Conservation (phyloP, 345 rosid species). For the Eutrema japonicum region DNA sequence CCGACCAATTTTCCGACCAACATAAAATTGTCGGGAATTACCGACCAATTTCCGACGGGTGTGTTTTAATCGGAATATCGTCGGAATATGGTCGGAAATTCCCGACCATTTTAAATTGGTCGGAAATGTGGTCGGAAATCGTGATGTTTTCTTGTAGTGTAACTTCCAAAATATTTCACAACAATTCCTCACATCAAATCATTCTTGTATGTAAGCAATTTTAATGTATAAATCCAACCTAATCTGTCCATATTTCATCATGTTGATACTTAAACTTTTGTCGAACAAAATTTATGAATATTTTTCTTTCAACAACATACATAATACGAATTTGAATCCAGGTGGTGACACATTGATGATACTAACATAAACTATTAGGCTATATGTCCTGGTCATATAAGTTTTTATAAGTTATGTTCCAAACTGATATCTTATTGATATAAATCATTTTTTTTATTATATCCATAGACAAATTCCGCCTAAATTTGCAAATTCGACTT, state of each 20-base stretch:
- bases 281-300: not conserved
- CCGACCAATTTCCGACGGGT: too few relatives aligned
- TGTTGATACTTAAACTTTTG: not conserved
- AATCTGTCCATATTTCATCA: not conserved
- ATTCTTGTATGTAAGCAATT: not conserved
- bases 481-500: not conserved
- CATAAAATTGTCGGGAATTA: too few relatives aligned
- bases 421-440: not conserved
- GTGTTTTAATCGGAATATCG: too few relatives aligned
- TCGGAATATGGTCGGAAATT: too few relatives aligned
- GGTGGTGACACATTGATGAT: not conserved
- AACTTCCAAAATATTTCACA: conserved; percentile 11
- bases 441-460: too few relatives aligned
- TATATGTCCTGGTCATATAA: not conserved
- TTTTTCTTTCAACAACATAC: not conserved
- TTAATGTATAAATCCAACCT: conserved; percentile 3
- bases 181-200: not conserved
- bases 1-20: too few relatives aligned
- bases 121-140: too few relatives aligned
- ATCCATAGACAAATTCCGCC: not conserved
- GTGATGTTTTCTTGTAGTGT: too few relatives aligned
- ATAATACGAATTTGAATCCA: not conserved
- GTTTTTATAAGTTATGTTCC: not conserved
- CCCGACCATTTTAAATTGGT: too few relatives aligned
- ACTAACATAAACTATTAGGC: not conserved